Evolutionary conservation across 2,329 filamentous ascomycete species (phyloP).

Genomic region (Aspergillus persii): DNA sequence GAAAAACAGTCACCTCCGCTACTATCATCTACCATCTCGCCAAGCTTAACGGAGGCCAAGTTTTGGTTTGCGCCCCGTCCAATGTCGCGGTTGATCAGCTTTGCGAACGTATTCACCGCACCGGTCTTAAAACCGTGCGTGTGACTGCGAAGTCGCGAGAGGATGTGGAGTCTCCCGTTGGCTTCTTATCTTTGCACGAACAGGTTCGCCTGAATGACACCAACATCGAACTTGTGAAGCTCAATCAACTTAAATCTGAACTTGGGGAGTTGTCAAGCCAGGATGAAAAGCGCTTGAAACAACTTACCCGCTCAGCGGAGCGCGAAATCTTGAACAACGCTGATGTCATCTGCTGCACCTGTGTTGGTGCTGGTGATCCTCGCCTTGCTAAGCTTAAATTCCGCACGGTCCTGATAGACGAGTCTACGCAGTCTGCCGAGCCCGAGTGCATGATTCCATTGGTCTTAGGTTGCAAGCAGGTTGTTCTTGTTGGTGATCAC

Average conservation of each 20-base stretch:
- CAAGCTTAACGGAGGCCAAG: constrained; percentile 91
- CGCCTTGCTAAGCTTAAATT: constrained; percentile 97
- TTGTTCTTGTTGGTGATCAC: constrained; percentile 97
- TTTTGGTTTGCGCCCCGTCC: constrained; percentile 93
- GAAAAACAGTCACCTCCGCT: constrained; percentile 97
- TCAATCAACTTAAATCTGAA: constrained; percentile 89
- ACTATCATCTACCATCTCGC: constrained; percentile 98
- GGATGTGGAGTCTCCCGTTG: constrained; percentile 97
- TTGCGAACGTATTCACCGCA: constrained; percentile 92
- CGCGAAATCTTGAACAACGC: constrained; percentile 92
- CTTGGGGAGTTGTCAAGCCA: constrained; percentile 88
- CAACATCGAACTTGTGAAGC: constrained; percentile 87
- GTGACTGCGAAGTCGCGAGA: constrained; percentile 98
- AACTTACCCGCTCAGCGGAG: constrained; percentile 88
- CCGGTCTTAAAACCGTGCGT: constrained; percentile 92
- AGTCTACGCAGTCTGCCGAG: constrained; percentile 96
- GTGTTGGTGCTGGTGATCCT: constrained; percentile 93
- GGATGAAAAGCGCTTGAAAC: constrained; percentile 98
- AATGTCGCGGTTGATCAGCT: constrained; percentile 98
- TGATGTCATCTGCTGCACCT: constrained; percentile 98
- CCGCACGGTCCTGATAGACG: constrained; percentile 94
- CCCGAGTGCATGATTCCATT: constrained; percentile 99
- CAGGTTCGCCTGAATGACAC: constrained; percentile 97
- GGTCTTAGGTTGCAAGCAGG: constrained; percentile 95
- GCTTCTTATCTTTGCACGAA: constrained; percentile 91